Base-by-base conservation (phyloP, 2,329 filamentous ascomycete species). In the Penicillium sp. region DNA sequence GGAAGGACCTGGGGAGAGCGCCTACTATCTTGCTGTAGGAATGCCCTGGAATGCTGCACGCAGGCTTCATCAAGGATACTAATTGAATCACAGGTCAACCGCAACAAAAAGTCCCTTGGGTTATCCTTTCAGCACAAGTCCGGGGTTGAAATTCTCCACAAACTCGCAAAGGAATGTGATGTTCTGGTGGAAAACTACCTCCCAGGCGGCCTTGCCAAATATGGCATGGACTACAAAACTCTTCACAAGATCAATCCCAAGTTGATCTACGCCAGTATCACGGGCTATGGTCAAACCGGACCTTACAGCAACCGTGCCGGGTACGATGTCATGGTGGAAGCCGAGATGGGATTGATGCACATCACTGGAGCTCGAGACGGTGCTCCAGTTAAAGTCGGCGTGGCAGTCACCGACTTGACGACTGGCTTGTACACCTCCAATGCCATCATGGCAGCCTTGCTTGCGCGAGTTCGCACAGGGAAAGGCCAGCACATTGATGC, bases 281-380 rank as follows among this genome's bases (percentile, higher is more conserved):
- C 95, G 0, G 95, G 95, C 1, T 99, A 98, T 71, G 95, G 95
- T 2, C 95, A 99, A 73, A 96, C 90, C 1, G 95, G 95, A 0
- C 95, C 95, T 0, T 96, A 96, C 75, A 86, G 88, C 6, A 85
- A 87, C 62, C 84, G 95, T 14, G 92, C 95, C 3, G 95, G 95
- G 4, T 99, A 99, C 81, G 95, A 99, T 76, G 95, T 99, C 65
- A 99, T 99, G 93, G 93, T 99, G 11, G 95, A 99, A 79, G 95
- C 95, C 58, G 95, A 98, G 73, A 93, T 99, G 78, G 95, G 95
- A 1, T 79, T 99, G 55, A 99, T 99, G 95, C 95, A 99, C 77
- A 98, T 99, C 67, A 99, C 95, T 0, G 95, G 95, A 31, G 84
- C 85, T 59, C 84, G 93, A 55, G 90, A 96, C 67, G 92, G 93